Conservation (phyloP, 2,329 filamentous ascomycete genomes). For the Arthrobotrys musiformis region DNA sequence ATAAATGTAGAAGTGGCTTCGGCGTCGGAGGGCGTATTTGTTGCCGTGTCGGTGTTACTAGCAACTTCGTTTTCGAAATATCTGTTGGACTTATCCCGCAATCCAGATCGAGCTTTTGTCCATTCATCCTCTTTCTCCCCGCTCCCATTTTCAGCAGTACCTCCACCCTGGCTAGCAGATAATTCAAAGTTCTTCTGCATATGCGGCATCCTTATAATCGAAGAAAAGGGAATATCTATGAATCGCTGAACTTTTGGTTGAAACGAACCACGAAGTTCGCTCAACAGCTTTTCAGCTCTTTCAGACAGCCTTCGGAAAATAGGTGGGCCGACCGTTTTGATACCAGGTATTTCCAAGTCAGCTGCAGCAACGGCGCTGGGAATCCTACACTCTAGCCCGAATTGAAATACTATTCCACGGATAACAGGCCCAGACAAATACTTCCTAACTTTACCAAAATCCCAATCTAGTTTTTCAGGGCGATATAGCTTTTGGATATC, state of each 20-base stretch:
- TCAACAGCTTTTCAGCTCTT: neutral
- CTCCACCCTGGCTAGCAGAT: neutral
- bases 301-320: neutral
- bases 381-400: neutral
- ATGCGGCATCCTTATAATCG: neutral
- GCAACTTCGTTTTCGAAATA: neutral
- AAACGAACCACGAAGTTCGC: neutral
- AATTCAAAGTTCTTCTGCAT: neutral
- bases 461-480: neutral
- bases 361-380: neutral
- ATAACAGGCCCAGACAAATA: neutral
- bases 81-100: neutral
- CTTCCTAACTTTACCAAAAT: neutral
- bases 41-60: too few relatives aligned
- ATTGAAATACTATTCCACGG: neutral
- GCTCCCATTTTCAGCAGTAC: neutral
- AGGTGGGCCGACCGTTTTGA: neutral
- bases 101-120: neutral
- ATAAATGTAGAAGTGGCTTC: neutral
- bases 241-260: neutral
- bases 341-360: neutral
- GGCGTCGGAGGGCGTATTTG: too few relatives aligned
- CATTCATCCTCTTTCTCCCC: neutral
- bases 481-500: neutral
- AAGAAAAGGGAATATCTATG: neutral